Percentiles rank a stretch among this genome's conserved stretches.
These are phyloP conservation scores for Yamadazyma takamatsuzukensis DNA, from an alignment of 805 yeast species.

Conservation along the genomic window DNA sequence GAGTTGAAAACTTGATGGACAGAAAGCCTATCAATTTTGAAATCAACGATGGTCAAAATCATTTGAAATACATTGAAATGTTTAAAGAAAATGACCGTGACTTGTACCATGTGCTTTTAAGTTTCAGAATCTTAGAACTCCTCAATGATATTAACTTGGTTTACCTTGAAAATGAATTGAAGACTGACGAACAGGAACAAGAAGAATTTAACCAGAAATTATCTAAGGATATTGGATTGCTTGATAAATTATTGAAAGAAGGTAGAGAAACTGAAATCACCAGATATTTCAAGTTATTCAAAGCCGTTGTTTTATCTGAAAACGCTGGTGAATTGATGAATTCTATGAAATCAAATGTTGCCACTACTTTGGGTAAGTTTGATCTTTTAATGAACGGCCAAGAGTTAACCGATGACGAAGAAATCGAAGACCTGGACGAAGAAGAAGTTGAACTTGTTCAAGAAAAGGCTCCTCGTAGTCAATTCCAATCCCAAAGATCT, in stretches of 20 bases:
- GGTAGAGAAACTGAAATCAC: slow-evolving; percentile 4
- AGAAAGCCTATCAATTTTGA: slow-evolving; percentile 21
- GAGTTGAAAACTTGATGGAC: slow-evolving; percentile 25
- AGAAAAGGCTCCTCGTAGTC: slow-evolving; percentile 6
- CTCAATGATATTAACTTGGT: slow-evolving; percentile 27
- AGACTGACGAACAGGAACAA: slow-evolving; percentile 7
- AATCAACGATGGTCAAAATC: slow-evolving; percentile 25
- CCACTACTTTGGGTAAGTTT: slow-evolving; percentile 18
- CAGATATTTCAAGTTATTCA: slow-evolving; percentile 21
- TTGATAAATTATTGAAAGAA: slow-evolving; percentile 7
- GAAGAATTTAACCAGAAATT: slow-evolving; percentile 4
- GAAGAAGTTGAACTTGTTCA: slow-evolving; percentile 13
- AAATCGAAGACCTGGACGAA: slow-evolving; percentile 15
- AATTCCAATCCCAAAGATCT: slow-evolving; percentile 14
- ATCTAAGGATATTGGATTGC: slow-evolving; percentile 9
- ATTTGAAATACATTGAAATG: slow-evolving; percentile 28
- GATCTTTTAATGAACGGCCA: slow-evolving; percentile 20
- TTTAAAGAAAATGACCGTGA: slow-evolving; percentile 17
- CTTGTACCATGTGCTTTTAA: slow-evolving; percentile 24
- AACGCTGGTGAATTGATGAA: slow-evolving; percentile 17
- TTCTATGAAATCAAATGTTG: slow-evolving; percentile 16
- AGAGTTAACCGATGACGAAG: slow-evolving; percentile 30
- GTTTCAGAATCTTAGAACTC: slow-evolving; percentile 37
- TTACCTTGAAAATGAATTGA: slow-evolving; percentile 20
- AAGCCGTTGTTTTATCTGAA: slow-evolving; percentile 20